Evolutionary conservation across 805 yeast genomes (phyloP).

Genomic region (Saccharomycopsis synnaedendra): DNA sequence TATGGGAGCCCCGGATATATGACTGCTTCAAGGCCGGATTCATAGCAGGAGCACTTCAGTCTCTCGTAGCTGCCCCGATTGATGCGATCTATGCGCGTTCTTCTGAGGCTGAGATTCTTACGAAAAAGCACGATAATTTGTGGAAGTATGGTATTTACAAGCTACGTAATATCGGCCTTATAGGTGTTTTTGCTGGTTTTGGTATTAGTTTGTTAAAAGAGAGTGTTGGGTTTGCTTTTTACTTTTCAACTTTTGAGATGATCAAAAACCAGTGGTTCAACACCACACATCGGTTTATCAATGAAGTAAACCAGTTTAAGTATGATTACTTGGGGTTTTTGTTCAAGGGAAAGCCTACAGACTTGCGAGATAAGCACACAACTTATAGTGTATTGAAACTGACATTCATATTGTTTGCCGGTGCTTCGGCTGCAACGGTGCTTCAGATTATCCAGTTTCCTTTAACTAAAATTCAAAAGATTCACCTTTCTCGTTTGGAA

Average conservation of each 20-base stretch:
- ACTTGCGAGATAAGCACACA: conserved; percentile 19
- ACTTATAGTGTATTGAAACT: conserved; percentile 44
- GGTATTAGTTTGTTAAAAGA: conserved; percentile 72
- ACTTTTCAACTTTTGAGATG: conserved; percentile 70
- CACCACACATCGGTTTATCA: conserved; percentile 33
- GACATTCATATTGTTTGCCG: conserved; percentile 66
- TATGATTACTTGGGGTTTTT: conserved; percentile 20
- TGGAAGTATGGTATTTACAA: conserved; percentile 70
- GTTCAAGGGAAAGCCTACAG: conserved; percentile 18
- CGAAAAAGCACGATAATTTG: conserved; percentile 44
- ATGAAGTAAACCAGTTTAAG: conserved; percentile 32
- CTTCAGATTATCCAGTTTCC: conserved; percentile 79
- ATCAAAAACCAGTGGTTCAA: conserved; percentile 60
- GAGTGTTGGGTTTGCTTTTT: conserved; percentile 70
- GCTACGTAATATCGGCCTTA: conserved; percentile 59
- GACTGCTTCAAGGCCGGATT: conserved; percentile 74
- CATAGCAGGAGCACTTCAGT: conserved; percentile 77
- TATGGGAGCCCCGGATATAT: conserved; percentile 24
- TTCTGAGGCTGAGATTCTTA: conserved; percentile 57
- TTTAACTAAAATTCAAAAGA: conserved; percentile 61
- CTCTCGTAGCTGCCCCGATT: conserved; percentile 87
- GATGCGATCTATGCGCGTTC: conserved; percentile 86
- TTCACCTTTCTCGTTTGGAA: conserved; percentile 71
- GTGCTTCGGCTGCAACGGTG: conserved; percentile 75
- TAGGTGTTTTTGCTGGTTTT: conserved; percentile 86